Conservation (phyloP, 2,329 filamentous ascomycete species). For the Chaetomium sp. region DNA sequence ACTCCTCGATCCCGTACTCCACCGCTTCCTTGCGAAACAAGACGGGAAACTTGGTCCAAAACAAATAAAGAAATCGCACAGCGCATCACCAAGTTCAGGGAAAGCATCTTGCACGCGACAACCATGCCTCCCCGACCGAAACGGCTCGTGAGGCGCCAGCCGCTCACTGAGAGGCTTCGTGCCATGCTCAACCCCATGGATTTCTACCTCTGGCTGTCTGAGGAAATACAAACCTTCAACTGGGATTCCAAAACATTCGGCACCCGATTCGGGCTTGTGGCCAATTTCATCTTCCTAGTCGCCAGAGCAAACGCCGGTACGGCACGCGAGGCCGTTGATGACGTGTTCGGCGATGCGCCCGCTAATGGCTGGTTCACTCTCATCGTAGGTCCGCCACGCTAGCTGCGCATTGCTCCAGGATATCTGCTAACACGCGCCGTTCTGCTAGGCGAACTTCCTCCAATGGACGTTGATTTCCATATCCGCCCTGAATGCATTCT, state of each 20-base stretch:
- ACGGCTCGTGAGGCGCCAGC: conserved; percentile 81
- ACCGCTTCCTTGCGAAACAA: background rate
- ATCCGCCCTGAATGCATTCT: conserved; percentile 75
- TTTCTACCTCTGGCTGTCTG: conserved; percentile 85
- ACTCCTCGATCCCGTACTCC: background rate
- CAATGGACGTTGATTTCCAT: conserved; percentile 69
- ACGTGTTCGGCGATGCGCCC: conserved; percentile 78
- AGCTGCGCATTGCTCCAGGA: background rate
- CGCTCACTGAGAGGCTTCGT: conserved; percentile 78
- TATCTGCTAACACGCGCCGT: conserved; percentile 4
- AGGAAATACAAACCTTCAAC: conserved; percentile 88
- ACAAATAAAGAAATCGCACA: background rate
- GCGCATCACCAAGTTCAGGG: background rate
- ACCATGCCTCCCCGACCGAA: conserved; percentile 51
- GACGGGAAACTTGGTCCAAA: background rate
- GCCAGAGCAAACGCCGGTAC: conserved; percentile 74
- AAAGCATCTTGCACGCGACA: conserved; percentile 5
- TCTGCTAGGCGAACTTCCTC: conserved; percentile 64
- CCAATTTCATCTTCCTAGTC: conserved; percentile 81
- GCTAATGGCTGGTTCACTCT: conserved; percentile 66
- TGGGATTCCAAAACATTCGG: conserved; percentile 84
- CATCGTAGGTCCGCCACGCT: conserved; percentile 47
- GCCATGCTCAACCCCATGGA: conserved; percentile 84
- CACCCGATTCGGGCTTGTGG: conserved; percentile 69
- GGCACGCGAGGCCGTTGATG: conserved; percentile 61